Percentiles rank a stretch among this genome's conserved stretches.
Evolutionary conservation across 345 rosid genomes (phyloP).

Genomic region (Laguncularia racemosa): DNA sequence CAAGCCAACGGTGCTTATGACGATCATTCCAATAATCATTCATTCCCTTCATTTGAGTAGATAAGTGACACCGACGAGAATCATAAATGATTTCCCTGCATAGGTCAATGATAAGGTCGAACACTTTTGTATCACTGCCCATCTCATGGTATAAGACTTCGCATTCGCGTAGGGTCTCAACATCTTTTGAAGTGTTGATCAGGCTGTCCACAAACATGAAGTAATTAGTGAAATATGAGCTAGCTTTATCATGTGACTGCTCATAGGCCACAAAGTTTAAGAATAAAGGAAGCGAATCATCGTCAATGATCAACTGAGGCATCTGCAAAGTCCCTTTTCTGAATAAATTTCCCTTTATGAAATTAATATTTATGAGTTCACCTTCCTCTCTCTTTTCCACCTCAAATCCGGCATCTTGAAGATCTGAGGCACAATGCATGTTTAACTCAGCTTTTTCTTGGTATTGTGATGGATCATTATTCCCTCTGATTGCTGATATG

Average conservation of each 20-base stretch:
- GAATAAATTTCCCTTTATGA: background rate
- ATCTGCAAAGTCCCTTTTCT: conserved; percentile 1
- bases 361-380: conserved; percentile 8
- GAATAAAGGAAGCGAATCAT: conserved; percentile 7
- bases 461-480: too few species aligned
- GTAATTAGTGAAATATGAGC: conserved; percentile 13
- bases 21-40: background rate
- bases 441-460: background rate
- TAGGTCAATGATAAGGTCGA: conserved; percentile 1
- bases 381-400: background rate
- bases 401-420: conserved; percentile 5
- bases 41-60: background rate
- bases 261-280: conserved; percentile 12
- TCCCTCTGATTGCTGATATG: background rate
- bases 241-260: conserved; percentile 8
- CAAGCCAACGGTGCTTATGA: background rate
- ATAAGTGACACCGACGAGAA: background rate
- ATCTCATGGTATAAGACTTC: conserved; percentile 8
- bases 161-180: conserved; percentile 7
- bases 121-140: conserved; percentile 9
- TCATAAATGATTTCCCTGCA: conserved; percentile 12
- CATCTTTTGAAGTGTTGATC: conserved; percentile 4
- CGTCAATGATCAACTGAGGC: conserved; percentile 9
- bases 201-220: conserved; percentile 12
- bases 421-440: conserved; percentile 6